These are phyloP conservation scores for Cladosporium austrohemisphaericum DNA, from an alignment of 2,329 filamentous ascomycete genomes.

Conservation along the genomic window DNA sequence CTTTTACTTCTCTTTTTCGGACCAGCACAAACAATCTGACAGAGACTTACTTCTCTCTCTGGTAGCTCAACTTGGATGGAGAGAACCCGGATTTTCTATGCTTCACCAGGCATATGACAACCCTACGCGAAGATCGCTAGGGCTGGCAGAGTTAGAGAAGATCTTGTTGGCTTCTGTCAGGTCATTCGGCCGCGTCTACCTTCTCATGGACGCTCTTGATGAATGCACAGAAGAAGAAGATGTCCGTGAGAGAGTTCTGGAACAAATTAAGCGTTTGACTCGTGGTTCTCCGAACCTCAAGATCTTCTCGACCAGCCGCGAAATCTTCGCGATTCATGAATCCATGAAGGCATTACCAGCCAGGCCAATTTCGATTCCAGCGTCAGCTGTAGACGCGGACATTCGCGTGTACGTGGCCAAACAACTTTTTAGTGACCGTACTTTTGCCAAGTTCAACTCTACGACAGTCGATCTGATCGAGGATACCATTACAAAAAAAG, in stretches of 20 bases:
- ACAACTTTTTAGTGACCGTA: conserved; percentile 15
- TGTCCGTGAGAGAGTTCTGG: conserved; percentile 19
- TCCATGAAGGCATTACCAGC: conserved; percentile 17
- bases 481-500: conserved; percentile 19
- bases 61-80: conserved; percentile 22
- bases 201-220: conserved; percentile 36
- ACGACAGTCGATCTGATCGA: conserved; percentile 19
- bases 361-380: conserved; percentile 13
- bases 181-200: conserved; percentile 25
- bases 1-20: conserved; percentile 28
- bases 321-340: conserved; percentile 18
- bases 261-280: conserved; percentile 15
- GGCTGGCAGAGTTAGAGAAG: conserved; percentile 21
- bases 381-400: conserved; percentile 16
- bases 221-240: conserved; percentile 26
- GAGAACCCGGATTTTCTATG: conserved; percentile 19
- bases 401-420: conserved; percentile 19
- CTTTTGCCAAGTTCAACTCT: conserved; percentile 14
- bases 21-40: conserved; percentile 23
- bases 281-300: conserved; percentile 15
- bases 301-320: conserved; percentile 24
- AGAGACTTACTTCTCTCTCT: conserved; percentile 19
- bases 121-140: conserved; percentile 11
- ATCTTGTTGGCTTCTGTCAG: conserved; percentile 17
- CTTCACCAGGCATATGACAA: conserved; percentile 20